Percentiles rank a stretch among this genome's conserved stretches.
These are phyloP conservation scores for Acer negundo DNA, from an alignment of 345 rosid genomes.

Conservation along the genomic window DNA sequence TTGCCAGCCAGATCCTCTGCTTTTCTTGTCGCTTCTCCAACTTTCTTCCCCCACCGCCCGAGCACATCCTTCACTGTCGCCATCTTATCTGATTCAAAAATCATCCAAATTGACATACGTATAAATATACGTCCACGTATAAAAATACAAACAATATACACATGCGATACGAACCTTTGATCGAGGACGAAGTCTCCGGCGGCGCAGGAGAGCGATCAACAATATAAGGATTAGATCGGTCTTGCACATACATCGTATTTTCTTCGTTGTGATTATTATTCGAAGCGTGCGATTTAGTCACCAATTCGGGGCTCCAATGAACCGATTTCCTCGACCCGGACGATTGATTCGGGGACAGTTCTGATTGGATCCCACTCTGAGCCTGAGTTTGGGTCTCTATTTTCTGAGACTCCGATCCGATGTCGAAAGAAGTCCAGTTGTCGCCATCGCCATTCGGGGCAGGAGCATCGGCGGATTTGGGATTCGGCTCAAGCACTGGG, in stretches of 20 bases:
- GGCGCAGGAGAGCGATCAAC: conserved; percentile 40
- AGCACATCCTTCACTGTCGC: conserved; percentile 41
- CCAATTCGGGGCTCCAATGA: conserved; percentile 77
- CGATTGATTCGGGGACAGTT: conserved; percentile 23
- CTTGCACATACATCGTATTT: conserved; percentile 15
- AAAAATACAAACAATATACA: neutral
- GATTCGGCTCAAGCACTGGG: conserved; percentile 17
- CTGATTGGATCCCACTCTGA: conserved; percentile 31
- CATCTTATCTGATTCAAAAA: conserved; percentile 49
- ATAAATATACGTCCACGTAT: neutral
- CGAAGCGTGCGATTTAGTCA: conserved; percentile 45
- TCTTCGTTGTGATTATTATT: conserved; percentile 15
- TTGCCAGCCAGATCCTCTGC: conserved; percentile 53
- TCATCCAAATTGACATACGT: conserved; percentile 11
- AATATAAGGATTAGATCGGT: conserved; percentile 58
- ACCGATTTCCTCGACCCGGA: conserved; percentile 62
- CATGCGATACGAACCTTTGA: conserved; percentile 45
- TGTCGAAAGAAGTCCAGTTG: conserved; percentile 18
- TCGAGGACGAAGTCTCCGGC: conserved; percentile 37
- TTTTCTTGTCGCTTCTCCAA: conserved; percentile 42
- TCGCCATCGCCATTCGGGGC: conserved; percentile 30
- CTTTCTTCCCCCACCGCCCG: conserved; percentile 48
- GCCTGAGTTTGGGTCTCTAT: conserved; percentile 15
- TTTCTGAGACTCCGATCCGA: conserved; percentile 33
- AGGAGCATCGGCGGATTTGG: conserved; percentile 26